Evolutionary conservation across 2,329 filamentous ascomycete species (phyloP), one percentile per base, ranked within the genome.

Genomic region (Colletotrichum theobromicola): DNA sequence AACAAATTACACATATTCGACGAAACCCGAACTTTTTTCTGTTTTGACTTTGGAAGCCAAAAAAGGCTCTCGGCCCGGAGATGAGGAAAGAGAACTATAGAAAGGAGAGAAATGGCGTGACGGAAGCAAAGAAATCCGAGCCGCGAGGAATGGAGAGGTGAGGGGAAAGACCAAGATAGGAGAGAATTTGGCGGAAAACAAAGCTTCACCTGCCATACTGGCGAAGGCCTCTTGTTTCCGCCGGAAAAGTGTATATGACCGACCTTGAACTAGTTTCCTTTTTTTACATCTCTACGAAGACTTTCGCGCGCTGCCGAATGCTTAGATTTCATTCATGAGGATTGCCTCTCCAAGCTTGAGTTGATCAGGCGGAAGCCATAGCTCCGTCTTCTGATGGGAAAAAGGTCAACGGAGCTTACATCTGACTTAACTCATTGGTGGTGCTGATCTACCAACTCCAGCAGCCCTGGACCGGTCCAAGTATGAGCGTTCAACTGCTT

Each of bases 161-260:
- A 67, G 63, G 58, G n/a, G 32, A 26, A 61, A 63, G 42, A 66
- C 34, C 55, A 50, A 72, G 61, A 34, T 70, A 77, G 77, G 72
- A 75, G 72, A 68, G 71, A 74, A 61, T 24, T 67, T 42, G 42
- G 64, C 61, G 72, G 66, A 66, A 53, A 15, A 21, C 37, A 46
- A 64, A 76, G 70, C 60, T 78, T 58, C n/a, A 37, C 26, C 63
- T 42, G 53, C 55, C 35, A 42, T 57, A 46, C 26, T 63, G 55
- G 57, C 24, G 72, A 55, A 50, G 26, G 69, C 42, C 62, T 67
- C 42, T 46, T 18, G 16, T 32, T 60, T 57, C 50, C 37, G 50
- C 12, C 42, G 35, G 35, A 76, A 77, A 78, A 76, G 77, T 83
- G 80, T 82, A 81, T 73, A 83, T 83, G 79, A 78, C 80, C 64